Conservation (phyloP, 2,329 filamentous ascomycete species). For the Acephala macrosclerotiorum region DNA sequence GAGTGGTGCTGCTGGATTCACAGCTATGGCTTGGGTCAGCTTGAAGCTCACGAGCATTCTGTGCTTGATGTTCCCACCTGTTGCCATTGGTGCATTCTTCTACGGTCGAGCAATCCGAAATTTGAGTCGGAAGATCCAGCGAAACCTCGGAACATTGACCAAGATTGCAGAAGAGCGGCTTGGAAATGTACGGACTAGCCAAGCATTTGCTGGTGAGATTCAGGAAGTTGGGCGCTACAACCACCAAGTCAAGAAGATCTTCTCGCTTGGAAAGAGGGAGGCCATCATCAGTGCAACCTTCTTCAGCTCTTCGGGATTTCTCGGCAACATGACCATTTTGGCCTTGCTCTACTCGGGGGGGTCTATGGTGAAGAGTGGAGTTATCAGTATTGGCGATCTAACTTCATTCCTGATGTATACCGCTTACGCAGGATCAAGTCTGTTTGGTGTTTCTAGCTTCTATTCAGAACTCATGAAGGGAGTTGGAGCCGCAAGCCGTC, state of each 20-base stretch:
- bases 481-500: conserved; percentile 91
- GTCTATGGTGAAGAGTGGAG: conserved; percentile 84
- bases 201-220: conserved; percentile 93
- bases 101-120: conserved; percentile 91
- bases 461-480: conserved; percentile 99
- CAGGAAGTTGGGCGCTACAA: conserved; percentile 93
- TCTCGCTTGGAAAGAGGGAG: conserved; percentile 85
- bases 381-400: conserved; percentile 89
- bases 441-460: conserved; percentile 94
- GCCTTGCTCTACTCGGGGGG: conserved; percentile 90
- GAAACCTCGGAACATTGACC: conserved; percentile 88
- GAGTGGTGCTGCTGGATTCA: conserved; percentile 87
- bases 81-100: conserved; percentile 89
- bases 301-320: conserved; percentile 85
- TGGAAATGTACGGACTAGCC: conserved; percentile 94
- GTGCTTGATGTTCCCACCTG: conserved; percentile 85
- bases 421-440: conserved; percentile 81
- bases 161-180: conserved; percentile 99
- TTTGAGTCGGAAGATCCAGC: conserved; percentile 90
- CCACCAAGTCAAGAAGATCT: conserved; percentile 89
- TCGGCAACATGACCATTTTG: conserved; percentile 96
- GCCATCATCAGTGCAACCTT: conserved; percentile 90
- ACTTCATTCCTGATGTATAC: conserved; percentile 99
- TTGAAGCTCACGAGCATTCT: conserved; percentile 88
- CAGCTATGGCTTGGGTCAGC: conserved; percentile 95